Conservation (phyloP, 345 rosid genomes). For the Schrenkiella parvula region DNA sequence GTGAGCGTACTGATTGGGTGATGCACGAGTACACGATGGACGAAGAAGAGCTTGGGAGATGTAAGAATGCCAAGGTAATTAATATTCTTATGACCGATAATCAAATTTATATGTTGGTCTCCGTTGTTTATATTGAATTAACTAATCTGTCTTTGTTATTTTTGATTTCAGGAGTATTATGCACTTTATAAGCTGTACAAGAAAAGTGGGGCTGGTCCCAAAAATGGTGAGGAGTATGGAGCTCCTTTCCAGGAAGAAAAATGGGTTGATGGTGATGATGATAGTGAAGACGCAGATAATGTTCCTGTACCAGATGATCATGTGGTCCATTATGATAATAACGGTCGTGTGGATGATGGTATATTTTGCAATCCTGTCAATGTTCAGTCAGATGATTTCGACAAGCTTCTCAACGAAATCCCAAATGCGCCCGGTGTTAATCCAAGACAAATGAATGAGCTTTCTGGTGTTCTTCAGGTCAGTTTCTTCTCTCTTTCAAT, state of each 20-base stretch:
- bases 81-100: neutral
- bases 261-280: conserved; percentile 73
- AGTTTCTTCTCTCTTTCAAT: neutral
- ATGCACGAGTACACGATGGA: conserved; percentile 93
- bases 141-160: neutral
- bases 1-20: conserved; percentile 92
- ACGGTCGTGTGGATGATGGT: neutral
- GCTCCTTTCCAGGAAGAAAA: conserved; percentile 92
- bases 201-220: conserved; percentile 97
- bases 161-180: conserved; percentile 64
- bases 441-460: neutral
- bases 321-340: neutral
- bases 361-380: neutral
- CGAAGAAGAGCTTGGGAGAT: conserved; percentile 81
- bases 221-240: conserved; percentile 95
- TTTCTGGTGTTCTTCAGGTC: conserved; percentile 5
- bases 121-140: neutral
- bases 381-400: conserved; percentile 13
- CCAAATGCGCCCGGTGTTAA: conserved; percentile 11
- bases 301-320: neutral
- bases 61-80: conserved; percentile 59
- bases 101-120: neutral
- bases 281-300: neutral
- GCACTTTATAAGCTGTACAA: conserved; percentile 85
- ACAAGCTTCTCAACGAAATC: neutral